Conservation (phyloP, 202 grass and related monocot species). For the Hordeum pubiflorum region DNA sequence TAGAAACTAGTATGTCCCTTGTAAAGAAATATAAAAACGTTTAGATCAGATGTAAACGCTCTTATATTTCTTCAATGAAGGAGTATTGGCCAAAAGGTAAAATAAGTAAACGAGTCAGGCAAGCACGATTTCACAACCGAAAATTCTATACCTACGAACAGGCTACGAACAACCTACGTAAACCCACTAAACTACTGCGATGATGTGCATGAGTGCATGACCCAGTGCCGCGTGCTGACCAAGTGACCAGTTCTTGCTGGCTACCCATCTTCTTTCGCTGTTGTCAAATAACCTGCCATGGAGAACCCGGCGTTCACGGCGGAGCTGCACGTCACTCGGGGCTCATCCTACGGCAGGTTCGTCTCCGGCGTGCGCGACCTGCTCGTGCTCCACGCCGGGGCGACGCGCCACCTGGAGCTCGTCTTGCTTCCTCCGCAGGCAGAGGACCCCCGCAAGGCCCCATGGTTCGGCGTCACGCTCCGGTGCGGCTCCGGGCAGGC, state of each 20-base stretch:
- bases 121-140: no score
- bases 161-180: no score
- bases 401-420: slow-evolving; percentile 27
- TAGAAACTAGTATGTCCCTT: no score
- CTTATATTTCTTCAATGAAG: no score
- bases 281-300: background rate
- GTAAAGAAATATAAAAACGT: no score
- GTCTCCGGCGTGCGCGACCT: slow-evolving; percentile 15
- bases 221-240: background rate
- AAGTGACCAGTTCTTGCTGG: background rate
- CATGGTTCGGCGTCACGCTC: slow-evolving; percentile 19
- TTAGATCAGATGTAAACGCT: no score
- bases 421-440: background rate
- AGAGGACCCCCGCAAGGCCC: background rate
- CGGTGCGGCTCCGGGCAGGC: background rate
- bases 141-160: no score
- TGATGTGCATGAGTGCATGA: background rate
- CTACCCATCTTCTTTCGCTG: background rate
- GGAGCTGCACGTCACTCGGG: background rate
- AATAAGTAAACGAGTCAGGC: no score
- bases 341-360: slow-evolving; percentile 2
- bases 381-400: slow-evolving; percentile 23
- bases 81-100: no score
- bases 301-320: slow-evolving; percentile 1
- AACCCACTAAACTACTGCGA: background rate